phyloP scores from a whole-genome alignment of 345 rosid species.

The Theobroma cacao region DNA sequence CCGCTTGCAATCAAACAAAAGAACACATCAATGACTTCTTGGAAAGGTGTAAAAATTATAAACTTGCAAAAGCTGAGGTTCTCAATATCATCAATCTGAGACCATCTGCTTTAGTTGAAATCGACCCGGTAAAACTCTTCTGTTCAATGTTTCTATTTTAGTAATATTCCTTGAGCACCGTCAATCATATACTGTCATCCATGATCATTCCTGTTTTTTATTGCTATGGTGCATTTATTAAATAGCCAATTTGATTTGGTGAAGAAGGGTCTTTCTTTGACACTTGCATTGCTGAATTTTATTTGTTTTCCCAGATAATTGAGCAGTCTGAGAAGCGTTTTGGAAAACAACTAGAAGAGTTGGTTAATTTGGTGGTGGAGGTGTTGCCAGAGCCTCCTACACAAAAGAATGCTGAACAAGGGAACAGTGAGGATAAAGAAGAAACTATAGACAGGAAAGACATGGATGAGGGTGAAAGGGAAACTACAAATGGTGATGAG shows the following conservation, averaged over 20 bases:
- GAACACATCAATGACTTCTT: constrained; percentile 48
- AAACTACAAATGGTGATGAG: neutral
- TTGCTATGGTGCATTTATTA: neutral
- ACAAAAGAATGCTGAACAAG: constrained; percentile 7
- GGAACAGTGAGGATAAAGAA: neutral
- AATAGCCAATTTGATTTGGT: neutral
- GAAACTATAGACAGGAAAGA: neutral
- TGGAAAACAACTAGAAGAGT: constrained; percentile 30
- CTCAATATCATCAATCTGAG: constrained; percentile 65
- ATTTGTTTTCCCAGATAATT: constrained; percentile 24
- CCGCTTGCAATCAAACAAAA: constrained; percentile 59
- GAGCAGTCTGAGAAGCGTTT: constrained; percentile 35
- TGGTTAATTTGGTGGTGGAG: constrained; percentile 22
- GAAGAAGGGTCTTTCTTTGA: neutral
- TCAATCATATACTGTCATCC: neutral
- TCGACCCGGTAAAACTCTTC: constrained; percentile 43
- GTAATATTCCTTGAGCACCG: neutral
- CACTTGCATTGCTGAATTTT: neutral
- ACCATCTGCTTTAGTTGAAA: constrained; percentile 53
- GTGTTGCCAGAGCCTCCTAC: constrained; percentile 27
- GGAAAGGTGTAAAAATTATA: constrained; percentile 50
- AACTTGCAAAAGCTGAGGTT: constrained; percentile 76
- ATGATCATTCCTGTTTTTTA: neutral
- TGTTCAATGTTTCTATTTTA: neutral
- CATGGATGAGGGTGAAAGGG: neutral